phyloP scores from a whole-genome alignment of 2,329 filamentous ascomycete genomes.

The Ampelomyces quisqualis region DNA sequence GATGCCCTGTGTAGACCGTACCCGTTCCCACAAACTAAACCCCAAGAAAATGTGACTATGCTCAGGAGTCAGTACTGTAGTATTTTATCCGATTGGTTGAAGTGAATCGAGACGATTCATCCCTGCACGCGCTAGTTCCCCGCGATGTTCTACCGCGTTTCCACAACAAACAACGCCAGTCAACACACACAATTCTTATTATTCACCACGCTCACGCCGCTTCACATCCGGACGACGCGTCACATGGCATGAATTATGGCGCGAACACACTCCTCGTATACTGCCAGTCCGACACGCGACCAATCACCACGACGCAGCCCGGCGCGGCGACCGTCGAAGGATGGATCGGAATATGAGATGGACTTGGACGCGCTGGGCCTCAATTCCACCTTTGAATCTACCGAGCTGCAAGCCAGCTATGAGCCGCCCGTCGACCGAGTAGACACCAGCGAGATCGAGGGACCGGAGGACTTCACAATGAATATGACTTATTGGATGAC shows the following conservation, averaged over 20 bases:
- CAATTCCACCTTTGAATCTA: conserved; percentile 39
- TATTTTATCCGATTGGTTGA: too few relatives aligned
- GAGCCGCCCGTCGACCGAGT: conserved; percentile 40
- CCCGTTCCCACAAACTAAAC: too few relatives aligned
- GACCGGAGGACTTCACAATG: conserved; percentile 47
- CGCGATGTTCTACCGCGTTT: conserved; percentile 9
- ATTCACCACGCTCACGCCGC: conserved; percentile 1
- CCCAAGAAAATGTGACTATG: too few relatives aligned
- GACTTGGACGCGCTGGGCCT: conserved; percentile 43
- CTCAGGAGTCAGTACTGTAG: too few relatives aligned
- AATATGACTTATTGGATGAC: conserved; percentile 50
- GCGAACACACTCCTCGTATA: conserved; percentile 39
- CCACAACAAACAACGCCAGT: conserved; percentile 24
- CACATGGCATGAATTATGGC: conserved; percentile 27
- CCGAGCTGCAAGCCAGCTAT: conserved; percentile 30
- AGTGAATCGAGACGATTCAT: not conserved
- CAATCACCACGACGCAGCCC: conserved; percentile 34
- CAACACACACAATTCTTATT: conserved; percentile 22
- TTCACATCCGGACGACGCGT: not conserved
- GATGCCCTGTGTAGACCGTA: too few relatives aligned
- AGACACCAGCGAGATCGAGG: conserved; percentile 44
- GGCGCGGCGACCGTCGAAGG: conserved; percentile 30
- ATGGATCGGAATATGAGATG: conserved; percentile 43
- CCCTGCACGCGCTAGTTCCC: conserved; percentile 10
- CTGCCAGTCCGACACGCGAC: conserved; percentile 36